Evolutionary conservation across 257 asterid species (phyloP), one percentile per base, ranked within the genome.

Genomic region (Craterostigma plantagineum): DNA sequence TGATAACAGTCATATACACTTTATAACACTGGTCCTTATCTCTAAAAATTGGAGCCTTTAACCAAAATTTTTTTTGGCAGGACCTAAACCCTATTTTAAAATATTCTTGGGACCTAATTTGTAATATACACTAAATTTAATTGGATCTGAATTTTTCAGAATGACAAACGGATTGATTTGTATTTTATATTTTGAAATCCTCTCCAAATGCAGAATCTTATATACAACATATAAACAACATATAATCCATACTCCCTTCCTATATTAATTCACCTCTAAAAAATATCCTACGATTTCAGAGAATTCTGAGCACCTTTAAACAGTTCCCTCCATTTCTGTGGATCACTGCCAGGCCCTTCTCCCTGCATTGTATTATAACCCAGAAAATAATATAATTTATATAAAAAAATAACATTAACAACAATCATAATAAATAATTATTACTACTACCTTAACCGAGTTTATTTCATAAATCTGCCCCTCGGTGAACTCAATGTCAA

Each of bases 321-420:
- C 58, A 86, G 59, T 42, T 72, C 72, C 48, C 56, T 43, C 96
- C 94, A 86, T 68, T 75, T 73, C 41, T 56, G 46, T 33, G 58
- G 59, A 65, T 78, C 92, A 35, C 54, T 78, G 69, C 92, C 91
- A 0, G 96, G 96, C 48, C 96, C 96, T 38, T 86, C 94, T 13
- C 92, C 96, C 94, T 81, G 73, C 77, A 61, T 69, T 71, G 59
- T 43, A 35, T 13, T 35, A 39, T 47, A 11, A 38, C 27, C 7
- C 42, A 70, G 72, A 61, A 41, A 35, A 15, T 35, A 39, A 45
- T 12, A 38, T 27, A 7, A 42, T 13, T 34, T 4, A 7, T n/a
- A 9, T 15, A 16, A 17, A 42, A 17, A 18, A 30, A n/a, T 10
- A 35, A 7, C 2, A 36, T 16, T 12, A 40, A 1, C 45, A 34